Percentiles rank a stretch among this genome's conserved stretches.
These are phyloP conservation scores for Lablab purpureus DNA, from an alignment of 306 rosid genomes.

Conservation along the genomic window DNA sequence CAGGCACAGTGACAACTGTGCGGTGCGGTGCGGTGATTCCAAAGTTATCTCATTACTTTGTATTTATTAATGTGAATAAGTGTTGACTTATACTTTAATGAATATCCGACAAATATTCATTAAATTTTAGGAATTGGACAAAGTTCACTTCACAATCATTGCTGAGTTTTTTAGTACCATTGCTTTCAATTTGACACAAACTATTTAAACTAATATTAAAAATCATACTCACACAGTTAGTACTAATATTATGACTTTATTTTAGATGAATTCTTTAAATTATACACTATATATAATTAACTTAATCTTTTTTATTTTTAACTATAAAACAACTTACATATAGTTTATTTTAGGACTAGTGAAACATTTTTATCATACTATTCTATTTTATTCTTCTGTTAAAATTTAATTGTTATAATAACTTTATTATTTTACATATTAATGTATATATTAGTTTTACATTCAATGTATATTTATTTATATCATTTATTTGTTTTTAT, in stretches of 20 bases:
- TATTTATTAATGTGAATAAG: neutral
- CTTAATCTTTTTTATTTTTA: neutral
- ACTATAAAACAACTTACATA: no score
- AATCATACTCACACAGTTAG: neutral
- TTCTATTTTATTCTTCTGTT: no score
- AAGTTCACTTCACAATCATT: neutral
- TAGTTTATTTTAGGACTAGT: no score
- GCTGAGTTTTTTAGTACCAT: neutral
- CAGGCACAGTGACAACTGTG: no score
- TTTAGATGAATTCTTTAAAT: no score
- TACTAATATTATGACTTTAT: neutral
- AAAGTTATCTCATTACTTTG: neutral
- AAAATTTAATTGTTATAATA: no score
- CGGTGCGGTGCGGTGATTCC: neutral
- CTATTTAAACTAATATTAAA: neutral
- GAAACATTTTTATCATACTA: no score
- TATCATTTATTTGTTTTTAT: no score
- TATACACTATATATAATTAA: no score
- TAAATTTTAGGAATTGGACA: neutral
- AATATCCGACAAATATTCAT: neutral
- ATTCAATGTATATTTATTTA: no score
- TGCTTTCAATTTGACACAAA: neutral
- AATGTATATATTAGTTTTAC: no score
- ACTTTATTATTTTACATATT: no score
- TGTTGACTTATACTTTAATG: neutral